Conservation (phyloP, 257 asterid genomes). For the Dorcoceras hygrometricum region DNA sequence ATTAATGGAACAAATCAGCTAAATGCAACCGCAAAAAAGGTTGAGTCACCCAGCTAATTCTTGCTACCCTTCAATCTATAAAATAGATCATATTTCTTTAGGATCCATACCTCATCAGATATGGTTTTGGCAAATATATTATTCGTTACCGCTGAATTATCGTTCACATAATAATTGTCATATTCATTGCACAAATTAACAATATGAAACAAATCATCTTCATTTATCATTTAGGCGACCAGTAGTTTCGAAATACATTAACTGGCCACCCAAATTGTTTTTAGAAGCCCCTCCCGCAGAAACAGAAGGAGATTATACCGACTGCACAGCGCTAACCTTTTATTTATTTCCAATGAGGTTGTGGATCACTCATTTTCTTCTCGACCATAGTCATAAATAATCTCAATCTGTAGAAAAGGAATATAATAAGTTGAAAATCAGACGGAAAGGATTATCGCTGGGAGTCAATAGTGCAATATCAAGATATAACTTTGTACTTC, state of each 20-base stretch:
- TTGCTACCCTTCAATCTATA: not conserved
- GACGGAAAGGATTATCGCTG: slow-evolving; percentile 5
- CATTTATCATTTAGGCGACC: not conserved
- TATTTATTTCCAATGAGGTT: slow-evolving; percentile 35
- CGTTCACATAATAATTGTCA: not conserved
- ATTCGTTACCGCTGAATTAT: not conserved
- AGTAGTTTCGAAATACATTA: not conserved
- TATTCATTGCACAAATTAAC: not conserved
- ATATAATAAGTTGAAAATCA: slow-evolving; percentile 15
- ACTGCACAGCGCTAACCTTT: slow-evolving; percentile 21
- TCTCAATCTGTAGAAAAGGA: slow-evolving; percentile 69
- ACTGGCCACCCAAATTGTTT: not conserved
- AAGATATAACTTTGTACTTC: not conserved
- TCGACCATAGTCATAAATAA: slow-evolving; percentile 69
- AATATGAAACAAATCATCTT: not conserved
- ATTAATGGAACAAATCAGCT: not conserved
- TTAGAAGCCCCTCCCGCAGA: not conserved
- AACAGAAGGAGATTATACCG: not conserved
- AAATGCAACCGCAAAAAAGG: not conserved
- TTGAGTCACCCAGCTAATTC: not conserved
- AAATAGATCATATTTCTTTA: too few relatives aligned
- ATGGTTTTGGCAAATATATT: not conserved
- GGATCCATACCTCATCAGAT: not conserved
- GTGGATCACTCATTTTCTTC: slow-evolving; percentile 56
- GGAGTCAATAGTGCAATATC: not conserved